Conservation (phyloP, 2,329 filamentous ascomycete species). For the Penicillium oxalicum region DNA sequence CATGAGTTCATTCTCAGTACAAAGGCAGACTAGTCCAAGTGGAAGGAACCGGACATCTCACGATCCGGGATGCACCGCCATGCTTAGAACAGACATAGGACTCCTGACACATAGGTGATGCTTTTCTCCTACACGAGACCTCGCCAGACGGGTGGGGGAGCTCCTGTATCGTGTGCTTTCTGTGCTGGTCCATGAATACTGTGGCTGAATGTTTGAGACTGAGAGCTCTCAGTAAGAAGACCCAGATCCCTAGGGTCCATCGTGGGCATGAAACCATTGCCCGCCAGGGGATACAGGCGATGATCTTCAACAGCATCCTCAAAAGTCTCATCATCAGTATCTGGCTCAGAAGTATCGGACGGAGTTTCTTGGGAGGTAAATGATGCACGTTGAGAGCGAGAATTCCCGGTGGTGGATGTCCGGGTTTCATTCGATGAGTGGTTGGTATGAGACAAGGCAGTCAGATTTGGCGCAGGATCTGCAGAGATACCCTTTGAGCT, state of each 20-base stretch:
- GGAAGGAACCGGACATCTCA: too few species aligned
- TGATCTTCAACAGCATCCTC: conserved; percentile 48
- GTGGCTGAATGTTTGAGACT: conserved; percentile 54
- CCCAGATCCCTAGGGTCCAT: conserved; percentile 55
- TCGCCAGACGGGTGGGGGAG: neutral
- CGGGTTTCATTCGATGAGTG: neutral
- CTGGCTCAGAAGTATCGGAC: conserved; percentile 24
- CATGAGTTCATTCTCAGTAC: too few species aligned
- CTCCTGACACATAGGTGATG: too few species aligned
- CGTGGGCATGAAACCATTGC: conserved; percentile 54
- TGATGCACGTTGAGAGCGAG: neutral
- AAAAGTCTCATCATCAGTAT: conserved; percentile 36
- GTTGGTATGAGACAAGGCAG: neutral
- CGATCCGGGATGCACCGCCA: too few species aligned
- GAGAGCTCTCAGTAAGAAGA: conserved; percentile 56
- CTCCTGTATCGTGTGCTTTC: neutral
- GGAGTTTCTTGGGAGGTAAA: neutral
- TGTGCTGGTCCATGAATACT: conserved; percentile 25
- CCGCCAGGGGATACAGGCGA: conserved; percentile 57
- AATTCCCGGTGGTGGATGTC: neutral
- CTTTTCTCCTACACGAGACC: neutral
- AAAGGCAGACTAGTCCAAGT: too few species aligned
- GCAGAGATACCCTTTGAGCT: too few species aligned
- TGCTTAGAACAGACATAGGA: too few species aligned
- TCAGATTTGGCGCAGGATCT: too few species aligned